Conservation (phyloP, 495 filamentous ascomycete genomes). For the Thermothielavioides terrestris region DNA sequence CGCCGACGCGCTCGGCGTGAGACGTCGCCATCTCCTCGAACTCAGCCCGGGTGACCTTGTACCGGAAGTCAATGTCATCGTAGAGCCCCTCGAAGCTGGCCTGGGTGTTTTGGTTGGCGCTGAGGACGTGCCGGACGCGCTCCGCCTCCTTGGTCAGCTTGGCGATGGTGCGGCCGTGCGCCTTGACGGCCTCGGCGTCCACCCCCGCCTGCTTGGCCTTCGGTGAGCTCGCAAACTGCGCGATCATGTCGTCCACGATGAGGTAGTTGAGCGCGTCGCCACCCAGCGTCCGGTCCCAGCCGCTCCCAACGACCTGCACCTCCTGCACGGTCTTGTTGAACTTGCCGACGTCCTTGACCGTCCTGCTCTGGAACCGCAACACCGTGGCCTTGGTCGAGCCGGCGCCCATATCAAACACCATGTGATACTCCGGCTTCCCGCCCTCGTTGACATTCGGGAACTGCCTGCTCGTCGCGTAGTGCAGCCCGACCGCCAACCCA, state of each 20-base stretch:
- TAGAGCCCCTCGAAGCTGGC: constrained; percentile 80
- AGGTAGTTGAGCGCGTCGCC: constrained; percentile 83
- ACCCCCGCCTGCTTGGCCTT: constrained; percentile 61
- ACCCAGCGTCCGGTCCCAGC: constrained; percentile 85
- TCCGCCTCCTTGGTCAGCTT: constrained; percentile 90
- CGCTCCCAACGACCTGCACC: constrained; percentile 72
- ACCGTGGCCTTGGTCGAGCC: constrained; percentile 95
- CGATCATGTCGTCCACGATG: constrained; percentile 79
- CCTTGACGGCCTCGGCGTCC: constrained; percentile 49
- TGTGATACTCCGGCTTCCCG: constrained; percentile 80
- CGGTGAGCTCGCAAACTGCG: constrained; percentile 62
- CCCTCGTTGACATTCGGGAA: constrained; percentile 81
- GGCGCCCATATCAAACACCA: constrained; percentile 97
- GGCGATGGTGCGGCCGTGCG: constrained; percentile 74
- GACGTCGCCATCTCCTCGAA: constrained; percentile 75
- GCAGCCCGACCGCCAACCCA: constrained; percentile 83
- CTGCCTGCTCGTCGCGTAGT: constrained; percentile 84
- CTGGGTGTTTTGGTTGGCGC: constrained; percentile 77
- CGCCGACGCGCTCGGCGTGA: constrained; percentile 58
- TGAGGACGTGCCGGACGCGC: constrained; percentile 77
- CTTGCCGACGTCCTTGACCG: constrained; percentile 83
- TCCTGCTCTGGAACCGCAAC: constrained; percentile 77
- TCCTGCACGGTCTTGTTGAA: constrained; percentile 97
- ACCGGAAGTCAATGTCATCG: constrained; percentile 86
- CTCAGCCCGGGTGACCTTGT: constrained; percentile 71